A percentile compares a stretch with the other conserved stretches of the same genome.
These are phyloP conservation scores for Solanum aculeatissimum DNA, from an alignment of 305 asterid genomes.

Conservation along the genomic window DNA sequence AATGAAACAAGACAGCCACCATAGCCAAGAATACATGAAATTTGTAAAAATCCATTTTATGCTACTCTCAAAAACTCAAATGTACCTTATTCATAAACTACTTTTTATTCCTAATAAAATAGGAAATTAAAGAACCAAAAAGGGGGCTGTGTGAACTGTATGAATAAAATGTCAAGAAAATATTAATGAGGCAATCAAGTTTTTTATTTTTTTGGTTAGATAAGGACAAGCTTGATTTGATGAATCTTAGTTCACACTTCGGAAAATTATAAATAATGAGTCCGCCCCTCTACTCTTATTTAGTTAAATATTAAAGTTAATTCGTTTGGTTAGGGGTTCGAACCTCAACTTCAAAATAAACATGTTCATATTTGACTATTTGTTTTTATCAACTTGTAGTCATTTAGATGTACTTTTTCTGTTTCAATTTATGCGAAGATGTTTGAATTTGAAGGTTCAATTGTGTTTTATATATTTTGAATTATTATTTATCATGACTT, in stretches of 20 bases:
- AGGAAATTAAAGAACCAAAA: neutral
- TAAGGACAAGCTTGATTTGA: neutral
- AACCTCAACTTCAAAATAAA: neutral
- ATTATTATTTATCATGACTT: neutral
- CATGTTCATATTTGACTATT: neutral
- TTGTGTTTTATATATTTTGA: too few relatives aligned
- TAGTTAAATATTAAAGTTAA: neutral
- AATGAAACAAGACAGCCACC: conserved; percentile 16
- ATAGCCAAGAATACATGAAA: conserved; percentile 4
- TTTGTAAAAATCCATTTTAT: conserved; percentile 15
- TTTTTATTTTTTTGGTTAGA: neutral
- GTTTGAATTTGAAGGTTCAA: neutral
- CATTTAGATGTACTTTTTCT: too few relatives aligned
- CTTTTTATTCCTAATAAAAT: neutral
- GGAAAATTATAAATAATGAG: neutral
- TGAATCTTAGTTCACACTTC: conserved; percentile 12
- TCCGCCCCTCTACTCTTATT: neutral
- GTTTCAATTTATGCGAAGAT: neutral
- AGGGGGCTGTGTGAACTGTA: neutral
- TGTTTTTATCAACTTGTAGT: too few relatives aligned
- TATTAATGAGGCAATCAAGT: neutral
- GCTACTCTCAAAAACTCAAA: neutral
- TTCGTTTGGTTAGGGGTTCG: neutral
- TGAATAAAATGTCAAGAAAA: neutral
- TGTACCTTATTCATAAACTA: neutral